Percentiles rank a stretch among this genome's conserved stretches.
phyloP scores from a whole-genome alignment of 192 early-diverging fungal species.

The Coemansia sp. region DNA sequence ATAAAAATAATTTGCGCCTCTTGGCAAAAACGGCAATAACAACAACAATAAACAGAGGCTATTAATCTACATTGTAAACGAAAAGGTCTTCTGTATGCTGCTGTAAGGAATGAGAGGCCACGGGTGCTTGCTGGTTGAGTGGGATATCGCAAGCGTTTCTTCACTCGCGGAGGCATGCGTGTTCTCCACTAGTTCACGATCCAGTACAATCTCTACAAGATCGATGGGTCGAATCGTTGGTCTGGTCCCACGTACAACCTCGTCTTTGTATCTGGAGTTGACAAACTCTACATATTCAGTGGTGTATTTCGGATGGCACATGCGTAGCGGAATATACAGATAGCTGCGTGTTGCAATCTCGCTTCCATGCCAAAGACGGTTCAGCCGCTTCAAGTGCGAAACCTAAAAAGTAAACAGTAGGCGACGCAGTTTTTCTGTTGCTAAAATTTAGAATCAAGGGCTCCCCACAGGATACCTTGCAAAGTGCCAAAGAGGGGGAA shows the following conservation, averaged over 20 bases:
- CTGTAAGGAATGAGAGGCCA: constrained; percentile 42
- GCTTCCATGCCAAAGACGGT: constrained; percentile 46
- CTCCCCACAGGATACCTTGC: no score
- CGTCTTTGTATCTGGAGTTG: constrained; percentile 16
- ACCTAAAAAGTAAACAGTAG: constrained; percentile 21
- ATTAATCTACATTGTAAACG: constrained; percentile 27
- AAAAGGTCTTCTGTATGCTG: constrained; percentile 34
- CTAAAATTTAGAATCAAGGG: background rate
- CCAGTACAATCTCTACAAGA: constrained; percentile 39
- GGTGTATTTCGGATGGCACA: constrained; percentile 37
- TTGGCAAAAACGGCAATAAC: no score
- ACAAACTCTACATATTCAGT: constrained; percentile 27
- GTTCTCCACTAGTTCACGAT: background rate
- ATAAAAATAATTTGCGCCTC: no score
- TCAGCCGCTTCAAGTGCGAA: constrained; percentile 46
- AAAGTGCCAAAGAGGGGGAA: background rate
- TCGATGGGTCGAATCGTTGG: constrained; percentile 14
- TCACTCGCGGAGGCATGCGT: background rate
- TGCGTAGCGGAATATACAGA: constrained; percentile 48
- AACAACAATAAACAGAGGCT: no score
- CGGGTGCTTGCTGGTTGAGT: constrained; percentile 5
- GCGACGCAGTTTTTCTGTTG: background rate
- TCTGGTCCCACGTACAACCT: background rate
- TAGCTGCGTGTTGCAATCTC: constrained; percentile 38
- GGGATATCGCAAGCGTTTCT: background rate